Evolutionary conservation across 257 asterid genomes (phyloP).

Genomic region (Fraxinus cuspidata): DNA sequence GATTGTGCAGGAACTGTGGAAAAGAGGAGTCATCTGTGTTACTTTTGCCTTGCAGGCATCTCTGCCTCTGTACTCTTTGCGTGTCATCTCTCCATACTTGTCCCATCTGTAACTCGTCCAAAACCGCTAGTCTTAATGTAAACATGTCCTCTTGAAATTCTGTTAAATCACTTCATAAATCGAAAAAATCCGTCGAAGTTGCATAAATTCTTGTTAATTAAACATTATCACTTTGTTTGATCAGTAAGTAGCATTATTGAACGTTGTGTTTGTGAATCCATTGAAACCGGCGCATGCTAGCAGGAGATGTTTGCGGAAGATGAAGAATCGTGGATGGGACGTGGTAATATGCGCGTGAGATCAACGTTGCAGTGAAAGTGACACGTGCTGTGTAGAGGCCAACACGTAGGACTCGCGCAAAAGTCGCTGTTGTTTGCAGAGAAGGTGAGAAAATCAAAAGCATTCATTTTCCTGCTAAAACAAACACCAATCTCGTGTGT

Average conservation of each 20-base stretch:
- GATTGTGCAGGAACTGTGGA: slow-evolving; percentile 73
- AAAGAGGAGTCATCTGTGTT: slow-evolving; percentile 68
- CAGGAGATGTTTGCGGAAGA: too few relatives aligned
- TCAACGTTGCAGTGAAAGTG: slow-evolving; percentile 36
- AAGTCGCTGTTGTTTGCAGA: slow-evolving; percentile 43
- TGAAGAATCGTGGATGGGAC: neutral
- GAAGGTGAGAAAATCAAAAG: neutral
- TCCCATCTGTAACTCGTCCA: slow-evolving; percentile 61
- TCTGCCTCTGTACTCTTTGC: slow-evolving; percentile 68
- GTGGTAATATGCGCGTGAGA: slow-evolving; percentile 25
- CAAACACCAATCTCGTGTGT: neutral
- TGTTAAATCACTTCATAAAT: neutral
- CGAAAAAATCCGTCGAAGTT: too few relatives aligned
- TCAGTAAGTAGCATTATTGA: too few relatives aligned
- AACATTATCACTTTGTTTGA: too few relatives aligned
- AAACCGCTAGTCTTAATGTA: slow-evolving; percentile 69
- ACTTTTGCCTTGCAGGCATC: slow-evolving; percentile 86
- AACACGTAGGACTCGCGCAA: slow-evolving; percentile 55
- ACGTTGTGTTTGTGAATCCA: too few relatives aligned
- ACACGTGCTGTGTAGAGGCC: slow-evolving; percentile 45
- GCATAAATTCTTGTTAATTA: too few relatives aligned
- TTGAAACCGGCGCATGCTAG: too few relatives aligned
- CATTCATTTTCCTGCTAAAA: too few relatives aligned
- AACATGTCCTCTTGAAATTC: slow-evolving; percentile 37
- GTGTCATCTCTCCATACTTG: slow-evolving; percentile 61